Percentiles rank a stretch among this genome's conserved stretches.
These are phyloP conservation scores for Tetrapisispora namnaoensis DNA, from an alignment of 805 yeast genomes.

Conservation along the genomic window DNA sequence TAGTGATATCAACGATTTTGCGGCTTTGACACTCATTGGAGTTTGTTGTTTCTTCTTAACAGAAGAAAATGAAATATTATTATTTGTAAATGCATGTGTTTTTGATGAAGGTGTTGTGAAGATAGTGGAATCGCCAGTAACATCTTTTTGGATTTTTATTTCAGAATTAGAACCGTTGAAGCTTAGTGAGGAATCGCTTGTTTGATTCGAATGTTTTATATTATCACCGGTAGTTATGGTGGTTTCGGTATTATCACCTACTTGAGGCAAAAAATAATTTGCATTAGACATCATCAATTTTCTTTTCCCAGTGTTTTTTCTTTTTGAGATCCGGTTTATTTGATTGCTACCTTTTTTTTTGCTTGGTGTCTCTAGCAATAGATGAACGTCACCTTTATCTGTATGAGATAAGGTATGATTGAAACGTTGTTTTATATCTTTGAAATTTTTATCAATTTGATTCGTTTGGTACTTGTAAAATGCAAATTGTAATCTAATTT, in stretches of 20 bases:
- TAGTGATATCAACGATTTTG: constrained; percentile 27
- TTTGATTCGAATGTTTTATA: background rate
- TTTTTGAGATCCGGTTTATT: background rate
- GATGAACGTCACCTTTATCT: background rate
- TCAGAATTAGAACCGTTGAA: background rate
- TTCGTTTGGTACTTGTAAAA: constrained; percentile 43
- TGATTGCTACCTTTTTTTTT: background rate
- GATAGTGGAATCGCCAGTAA: constrained; percentile 3
- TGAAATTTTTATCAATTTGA: constrained; percentile 28
- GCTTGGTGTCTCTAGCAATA: background rate
- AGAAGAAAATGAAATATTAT: background rate
- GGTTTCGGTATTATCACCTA: no score
- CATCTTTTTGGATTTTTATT: background rate
- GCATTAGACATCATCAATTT: constrained; percentile 23
- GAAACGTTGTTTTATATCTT: constrained; percentile 7
- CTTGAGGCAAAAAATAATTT: constrained; percentile 17
- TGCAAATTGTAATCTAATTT: constrained; percentile 41
- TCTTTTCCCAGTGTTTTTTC: constrained; percentile 10
- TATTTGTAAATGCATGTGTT: background rate
- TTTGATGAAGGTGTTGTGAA: constrained; percentile 4
- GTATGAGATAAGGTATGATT: background rate
- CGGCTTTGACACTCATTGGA: constrained; percentile 29
- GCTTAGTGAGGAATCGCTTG: background rate
- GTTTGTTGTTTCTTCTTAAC: constrained; percentile 15
- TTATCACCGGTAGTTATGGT: no score